These are phyloP conservation scores for Sindora glabra DNA, from an alignment of 306 rosid genomes.

Conservation along the genomic window DNA sequence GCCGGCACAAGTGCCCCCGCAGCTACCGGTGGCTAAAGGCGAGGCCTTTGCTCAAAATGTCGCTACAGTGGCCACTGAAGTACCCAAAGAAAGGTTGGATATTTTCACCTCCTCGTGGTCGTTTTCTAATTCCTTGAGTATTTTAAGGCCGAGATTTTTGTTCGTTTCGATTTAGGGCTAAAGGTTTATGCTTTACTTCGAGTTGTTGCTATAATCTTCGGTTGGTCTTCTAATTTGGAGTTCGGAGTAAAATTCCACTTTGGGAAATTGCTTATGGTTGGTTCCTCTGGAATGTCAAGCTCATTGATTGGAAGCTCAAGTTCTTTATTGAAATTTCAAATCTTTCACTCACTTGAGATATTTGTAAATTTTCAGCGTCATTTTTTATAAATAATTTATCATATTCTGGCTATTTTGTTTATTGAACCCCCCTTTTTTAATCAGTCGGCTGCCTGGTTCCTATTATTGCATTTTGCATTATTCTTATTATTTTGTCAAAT, in stretches of 20 bases:
- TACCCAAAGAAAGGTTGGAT: slow-evolving; percentile 42
- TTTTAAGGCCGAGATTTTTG: not conserved
- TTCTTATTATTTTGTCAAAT: too few relatives aligned
- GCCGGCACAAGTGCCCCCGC: not conserved
- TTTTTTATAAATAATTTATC: slow-evolving; percentile 5
- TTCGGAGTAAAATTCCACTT: slow-evolving; percentile 7
- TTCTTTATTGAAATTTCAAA: not conserved
- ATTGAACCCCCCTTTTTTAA: not conserved
- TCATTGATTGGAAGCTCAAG: too few relatives aligned
- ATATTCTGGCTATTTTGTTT: not conserved
- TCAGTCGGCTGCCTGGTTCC: too few relatives aligned
- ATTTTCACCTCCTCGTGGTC: not conserved
- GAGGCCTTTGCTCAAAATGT: slow-evolving; percentile 20
- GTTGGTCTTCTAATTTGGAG: not conserved
- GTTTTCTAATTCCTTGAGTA: not conserved
- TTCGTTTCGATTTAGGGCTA: slow-evolving; percentile 16
- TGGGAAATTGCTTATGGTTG: not conserved
- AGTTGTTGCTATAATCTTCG: not conserved
- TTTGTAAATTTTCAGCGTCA: not conserved
- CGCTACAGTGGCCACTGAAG: slow-evolving; percentile 18
- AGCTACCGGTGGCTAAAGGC: not conserved
- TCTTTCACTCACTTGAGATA: not conserved
- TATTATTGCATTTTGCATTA: too few relatives aligned
- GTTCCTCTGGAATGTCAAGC: not conserved
- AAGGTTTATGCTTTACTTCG: not conserved